Percentiles rank a stretch among this genome's conserved stretches.
These are phyloP conservation scores for Phytopythium chamaehyphon DNA, from an alignment of 352 stramenopile genomes.

Conservation along the genomic window DNA sequence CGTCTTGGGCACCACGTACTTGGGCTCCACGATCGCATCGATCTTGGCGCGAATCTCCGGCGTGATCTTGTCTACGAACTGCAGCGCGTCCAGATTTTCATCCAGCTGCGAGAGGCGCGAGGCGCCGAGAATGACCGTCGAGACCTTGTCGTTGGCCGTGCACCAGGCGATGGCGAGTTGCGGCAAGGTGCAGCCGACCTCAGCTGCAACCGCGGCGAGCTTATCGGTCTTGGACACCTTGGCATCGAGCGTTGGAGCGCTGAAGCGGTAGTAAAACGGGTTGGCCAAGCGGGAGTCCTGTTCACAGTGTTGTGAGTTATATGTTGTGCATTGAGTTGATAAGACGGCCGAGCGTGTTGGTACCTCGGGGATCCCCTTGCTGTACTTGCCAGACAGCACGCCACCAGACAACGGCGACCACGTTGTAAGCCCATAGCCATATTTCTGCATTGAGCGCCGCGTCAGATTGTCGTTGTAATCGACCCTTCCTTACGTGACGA, in stretches of 20 bases:
- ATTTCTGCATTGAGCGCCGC: slow-evolving; percentile 24
- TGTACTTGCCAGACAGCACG: slow-evolving; percentile 74
- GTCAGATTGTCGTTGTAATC: slow-evolving; percentile 2
- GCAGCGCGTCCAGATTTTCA: slow-evolving; percentile 54
- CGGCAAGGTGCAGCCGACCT: slow-evolving; percentile 43
- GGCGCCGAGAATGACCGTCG: slow-evolving; percentile 44
- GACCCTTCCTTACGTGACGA: background rate
- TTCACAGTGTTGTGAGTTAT: background rate
- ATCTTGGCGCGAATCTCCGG: slow-evolving; percentile 55
- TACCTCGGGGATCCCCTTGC: slow-evolving; percentile 31
- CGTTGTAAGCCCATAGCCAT: slow-evolving; percentile 61
- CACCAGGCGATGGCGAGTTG: slow-evolving; percentile 57
- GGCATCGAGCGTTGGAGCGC: slow-evolving; percentile 32
- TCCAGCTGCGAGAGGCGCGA: slow-evolving; percentile 52
- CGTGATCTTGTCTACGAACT: slow-evolving; percentile 55
- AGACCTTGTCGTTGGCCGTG: slow-evolving; percentile 45
- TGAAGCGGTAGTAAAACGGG: slow-evolving; percentile 23
- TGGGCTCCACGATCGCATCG: slow-evolving; percentile 50
- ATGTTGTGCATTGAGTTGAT: background rate
- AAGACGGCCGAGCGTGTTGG: too few relatives aligned
- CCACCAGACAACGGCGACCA: slow-evolving; percentile 60
- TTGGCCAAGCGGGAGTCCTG: slow-evolving; percentile 40
- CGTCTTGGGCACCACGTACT: slow-evolving; percentile 18
- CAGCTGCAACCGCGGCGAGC: slow-evolving; percentile 35
- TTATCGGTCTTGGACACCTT: slow-evolving; percentile 42